phyloP scores from a whole-genome alignment of 768 basidiomycete species.

The Termitomyces sp. region DNA sequence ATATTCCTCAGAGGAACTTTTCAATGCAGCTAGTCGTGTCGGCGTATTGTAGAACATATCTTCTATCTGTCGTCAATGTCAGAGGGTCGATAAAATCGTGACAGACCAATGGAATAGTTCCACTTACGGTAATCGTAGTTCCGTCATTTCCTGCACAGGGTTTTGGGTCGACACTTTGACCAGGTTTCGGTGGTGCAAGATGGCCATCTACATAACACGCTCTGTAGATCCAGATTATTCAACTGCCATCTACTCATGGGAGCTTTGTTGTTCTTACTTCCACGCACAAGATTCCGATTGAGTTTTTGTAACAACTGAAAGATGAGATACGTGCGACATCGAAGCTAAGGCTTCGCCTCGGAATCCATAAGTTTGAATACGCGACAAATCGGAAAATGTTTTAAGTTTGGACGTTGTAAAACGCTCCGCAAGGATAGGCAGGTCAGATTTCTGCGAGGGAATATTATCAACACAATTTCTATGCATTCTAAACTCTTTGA shows the following conservation, averaged over 20 bases:
- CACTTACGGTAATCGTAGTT: conserved; percentile 74
- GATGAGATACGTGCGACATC: conserved; percentile 88
- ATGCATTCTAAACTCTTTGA: conserved; percentile 1
- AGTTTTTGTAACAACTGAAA: conserved; percentile 89
- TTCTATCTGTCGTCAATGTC: conserved; percentile 59
- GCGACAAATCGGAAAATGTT: conserved; percentile 78
- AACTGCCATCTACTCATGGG: neutral
- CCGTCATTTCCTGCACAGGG: conserved; percentile 94
- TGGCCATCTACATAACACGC: conserved; percentile 77
- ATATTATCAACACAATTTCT: neutral
- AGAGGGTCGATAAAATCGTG: neutral
- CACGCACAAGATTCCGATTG: conserved; percentile 79
- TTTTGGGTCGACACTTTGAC: conserved; percentile 70
- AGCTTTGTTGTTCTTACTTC: conserved; percentile 60
- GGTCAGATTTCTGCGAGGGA: conserved; percentile 64
- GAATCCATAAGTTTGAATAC: conserved; percentile 91
- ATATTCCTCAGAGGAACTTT: conserved; percentile 87
- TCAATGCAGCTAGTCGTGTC: conserved; percentile 77
- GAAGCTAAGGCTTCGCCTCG: conserved; percentile 95
- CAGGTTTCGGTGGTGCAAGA: conserved; percentile 65
- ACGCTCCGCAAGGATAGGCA: conserved; percentile 87
- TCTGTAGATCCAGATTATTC: conserved; percentile 32
- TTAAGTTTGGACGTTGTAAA: conserved; percentile 94
- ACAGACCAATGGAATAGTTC: neutral
- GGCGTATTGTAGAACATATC: conserved; percentile 95